Base-by-base conservation (phyloP, 495 filamentous ascomycete genomes). In the Hypoxylon lienhwacheense region DNA sequence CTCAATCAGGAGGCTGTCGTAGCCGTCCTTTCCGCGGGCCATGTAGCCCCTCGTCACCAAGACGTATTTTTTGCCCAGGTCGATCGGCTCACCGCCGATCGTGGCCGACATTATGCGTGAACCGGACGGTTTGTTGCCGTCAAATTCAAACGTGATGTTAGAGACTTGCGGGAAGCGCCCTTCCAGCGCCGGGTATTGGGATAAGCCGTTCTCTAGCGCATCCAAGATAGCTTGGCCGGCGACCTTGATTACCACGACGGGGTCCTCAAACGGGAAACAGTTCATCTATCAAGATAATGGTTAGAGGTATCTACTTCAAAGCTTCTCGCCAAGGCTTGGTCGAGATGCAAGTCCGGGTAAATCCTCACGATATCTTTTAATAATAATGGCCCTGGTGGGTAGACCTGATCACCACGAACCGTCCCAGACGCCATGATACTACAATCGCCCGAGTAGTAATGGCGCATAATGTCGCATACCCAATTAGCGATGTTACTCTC, bases 261-360 rank as follows among this genome's bases (percentile, higher is more conserved):
- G 91, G 45, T 96, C 91, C 61, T 96, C 91, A 54, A 96, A 96
- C 0, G 91, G 91, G 63, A 96, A 96, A 55, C 88, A 91, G 36
- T 85, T 83, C 48, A 61, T 61, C 57, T 61, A 12, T 41, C 20
- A 81, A 42, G 36, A 11, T 11, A 45, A 2, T 14, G 15, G 49
- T 56, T 19, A 41, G 37, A 19, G 29, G 39, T 16, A 35, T 2
- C 16, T 25, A 8, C 2, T 7, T 20, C 40, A 7, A 1, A 46
- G 26, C 66, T 67, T 31, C 67, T 59, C 7, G 24, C 5, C 11
- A 2, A 31, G 11, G 40, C 7, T 8, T 11, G 32, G n/a, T 6
- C 6, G 2, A 42, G 2, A 14, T 3, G 11, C 22, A 25, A n/a
- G 15, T 3, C 4, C 11, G 26, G 21, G 21, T 21, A 12, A 21